Evolutionary conservation across 2,329 filamentous ascomycete species (phyloP), one percentile per base, ranked within the genome.

Genomic region (Orbilia blumenaviensis): DNA sequence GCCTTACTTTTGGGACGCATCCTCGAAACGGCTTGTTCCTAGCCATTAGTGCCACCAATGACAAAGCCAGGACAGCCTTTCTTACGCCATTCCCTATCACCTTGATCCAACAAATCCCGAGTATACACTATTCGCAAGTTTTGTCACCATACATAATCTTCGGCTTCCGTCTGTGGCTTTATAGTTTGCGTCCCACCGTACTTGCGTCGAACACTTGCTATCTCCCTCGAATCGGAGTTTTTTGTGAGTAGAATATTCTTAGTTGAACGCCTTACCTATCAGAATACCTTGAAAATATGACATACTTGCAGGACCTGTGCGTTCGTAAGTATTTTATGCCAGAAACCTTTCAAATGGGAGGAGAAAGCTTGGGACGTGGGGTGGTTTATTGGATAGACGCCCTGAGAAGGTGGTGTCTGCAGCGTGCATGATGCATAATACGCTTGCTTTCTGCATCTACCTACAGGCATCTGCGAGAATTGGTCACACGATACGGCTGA

Each of bases 181-280:
- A 64, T 44, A 34, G 18, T 8, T 48, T 48, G 44, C 44, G 27
- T 48, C 9, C 1, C 25, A 41, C 3, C 7, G 16, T 41, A n/a
- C 32, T 34, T 34, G 32, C 32, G 21, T 68, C n/a, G 36, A 27
- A 16, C 18, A 46, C 64, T 27, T 46, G 50, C 32, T 66, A 64
- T 72, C 67, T 72, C 67, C 64, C 67, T 72, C 67, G 60, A 72
- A 72, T 72, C 67, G 67, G 67, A 62, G 67, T 72, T 72, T 46
- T 72, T 23, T 54, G 18, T 38, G 25, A 12, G n/a, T 1, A 2
- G 36, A 56, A 25, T 54, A 54, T 34, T 54, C n/a, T 54, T 54
- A 54, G 48, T 34, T 2, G 27, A 52, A 36, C 14, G 54, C 54
- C 66, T 69, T 69, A 71, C 66, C 56, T 71, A 71, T 71, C 66